phyloP scores from a whole-genome alignment of 2,329 filamentous ascomycete species.

The Leptosphaerulina australis region DNA sequence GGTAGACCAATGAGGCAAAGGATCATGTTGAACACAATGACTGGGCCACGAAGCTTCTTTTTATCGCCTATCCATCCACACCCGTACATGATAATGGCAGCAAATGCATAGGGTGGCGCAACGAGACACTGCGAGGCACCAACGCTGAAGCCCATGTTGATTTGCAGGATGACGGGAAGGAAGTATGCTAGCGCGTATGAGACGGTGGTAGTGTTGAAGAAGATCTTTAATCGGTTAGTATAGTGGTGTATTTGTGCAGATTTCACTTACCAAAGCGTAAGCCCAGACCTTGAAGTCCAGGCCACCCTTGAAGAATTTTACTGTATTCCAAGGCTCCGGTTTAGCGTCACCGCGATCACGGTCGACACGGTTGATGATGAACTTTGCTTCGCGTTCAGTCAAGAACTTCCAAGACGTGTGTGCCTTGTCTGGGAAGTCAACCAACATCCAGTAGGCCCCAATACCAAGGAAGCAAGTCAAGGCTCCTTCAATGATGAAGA shows the following conservation, averaged over 20 bases:
- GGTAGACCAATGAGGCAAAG: constrained; percentile 71
- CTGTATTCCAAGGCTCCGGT: constrained; percentile 55
- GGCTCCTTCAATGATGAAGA: constrained; percentile 53
- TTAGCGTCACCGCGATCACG: constrained; percentile 60
- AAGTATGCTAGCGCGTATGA: constrained; percentile 81
- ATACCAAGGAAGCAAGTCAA: constrained; percentile 51
- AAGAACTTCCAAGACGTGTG: constrained; percentile 54
- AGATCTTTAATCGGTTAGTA: constrained; percentile 48
- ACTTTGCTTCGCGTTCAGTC: constrained; percentile 54
- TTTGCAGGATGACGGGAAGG: constrained; percentile 72
- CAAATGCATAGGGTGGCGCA: constrained; percentile 55
- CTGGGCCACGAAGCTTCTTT: constrained; percentile 68
- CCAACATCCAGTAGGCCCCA: constrained; percentile 51
- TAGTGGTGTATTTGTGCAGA: neutral
- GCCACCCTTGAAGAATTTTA: constrained; percentile 56
- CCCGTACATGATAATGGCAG: constrained; percentile 53
- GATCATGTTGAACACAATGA: constrained; percentile 69
- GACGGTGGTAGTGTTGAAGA: constrained; percentile 70
- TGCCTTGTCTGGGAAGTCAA: constrained; percentile 55
- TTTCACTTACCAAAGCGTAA: constrained; percentile 51
- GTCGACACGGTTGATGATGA: constrained; percentile 59
- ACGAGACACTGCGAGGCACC: constrained; percentile 71
- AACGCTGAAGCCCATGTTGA: constrained; percentile 68
- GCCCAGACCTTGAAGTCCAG: constrained; percentile 61
- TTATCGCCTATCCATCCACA: constrained; percentile 70